Base-by-base conservation (phyloP, 106 monocot genomes). In the Posidonia australis region DNA sequence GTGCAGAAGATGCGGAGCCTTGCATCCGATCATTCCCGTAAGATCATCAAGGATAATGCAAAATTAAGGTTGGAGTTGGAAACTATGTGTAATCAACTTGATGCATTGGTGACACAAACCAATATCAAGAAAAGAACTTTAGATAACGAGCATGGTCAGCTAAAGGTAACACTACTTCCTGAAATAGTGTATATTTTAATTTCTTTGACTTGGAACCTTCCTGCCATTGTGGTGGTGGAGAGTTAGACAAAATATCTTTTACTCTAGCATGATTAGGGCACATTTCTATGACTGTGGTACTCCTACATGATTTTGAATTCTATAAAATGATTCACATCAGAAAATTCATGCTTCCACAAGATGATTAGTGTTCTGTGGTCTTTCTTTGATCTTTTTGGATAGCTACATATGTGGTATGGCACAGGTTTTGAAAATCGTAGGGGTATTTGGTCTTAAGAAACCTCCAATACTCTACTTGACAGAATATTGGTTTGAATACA, bases 11-110 rank as follows among this genome's bases (percentile, higher is more conserved):
- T 89, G 80, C 93, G 86, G 49, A 63, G 60, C 11, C 63, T 64
- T 66, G 80, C 93, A 20, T 80, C 73, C 59, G 84, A 89, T 47
- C 73, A 72, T 78, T 78, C 89, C 62, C 70, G 77, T 20, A 79
- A 67, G 48, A 76, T 93, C 63, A 72, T 93, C 63, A 73, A 86
- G 14, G 86, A 94, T 42, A 94, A 89, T 72, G 77, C 80, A 45
- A 94, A 84, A 36, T 74, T 94, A 55, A 84, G 76, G 67, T 16
- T 55, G 21, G 84, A 94, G 55, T 66, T 94, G 56, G 80, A 90
- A 28, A 47, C 31, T 23, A 90, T 79, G 68, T 74, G 68, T 49
- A 90, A 70, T 24, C 86, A 90, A 69, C 64, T 94, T 62, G 76
- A 82, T 59, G 51, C 46, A 32, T 45, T 94, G 41, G 82, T 71